A percentile compares a stretch with the other conserved stretches of the same genome.
These are phyloP conservation scores for Forsythia suspensa DNA, from an alignment of 257 asterid genomes.

Conservation along the genomic window DNA sequence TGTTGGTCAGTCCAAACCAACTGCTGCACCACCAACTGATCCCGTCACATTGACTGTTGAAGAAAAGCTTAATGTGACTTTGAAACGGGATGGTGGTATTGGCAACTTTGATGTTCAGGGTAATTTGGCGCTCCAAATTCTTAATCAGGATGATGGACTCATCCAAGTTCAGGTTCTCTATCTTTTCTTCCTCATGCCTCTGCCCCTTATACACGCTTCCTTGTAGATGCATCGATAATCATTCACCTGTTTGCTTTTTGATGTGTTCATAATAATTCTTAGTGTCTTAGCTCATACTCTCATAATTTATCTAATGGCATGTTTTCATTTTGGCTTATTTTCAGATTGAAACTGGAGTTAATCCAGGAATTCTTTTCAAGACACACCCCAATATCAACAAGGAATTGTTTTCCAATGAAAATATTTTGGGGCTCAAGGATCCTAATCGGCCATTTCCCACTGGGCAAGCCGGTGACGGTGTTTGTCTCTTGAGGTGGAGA, in stretches of 20 bases:
- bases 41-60: slow-evolving; percentile 87
- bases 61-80: slow-evolving; percentile 69
- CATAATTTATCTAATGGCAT: slow-evolving; percentile 8
- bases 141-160: slow-evolving; percentile 78
- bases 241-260: slow-evolving; percentile 1
- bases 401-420: slow-evolving; percentile 76
- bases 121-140: slow-evolving; percentile 75
- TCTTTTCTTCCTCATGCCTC: slow-evolving; percentile 4
- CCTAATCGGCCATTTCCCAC: slow-evolving; percentile 78
- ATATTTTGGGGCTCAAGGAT: slow-evolving; percentile 82
- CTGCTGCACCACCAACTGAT: slow-evolving; percentile 74
- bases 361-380: slow-evolving; percentile 75
- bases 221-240: slow-evolving; percentile 9
- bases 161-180: slow-evolving; percentile 87
- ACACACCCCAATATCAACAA: slow-evolving; percentile 93
- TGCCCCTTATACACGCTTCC: slow-evolving; percentile 12
- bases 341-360: slow-evolving; percentile 87
- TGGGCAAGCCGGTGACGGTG: slow-evolving; percentile 81
- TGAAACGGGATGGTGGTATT: slow-evolving; percentile 87
- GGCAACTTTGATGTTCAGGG: slow-evolving; percentile 90
- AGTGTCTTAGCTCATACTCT: slow-evolving; percentile 13
- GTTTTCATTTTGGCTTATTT: slow-evolving; percentile 21
- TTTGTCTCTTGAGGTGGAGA: slow-evolving; percentile 86
- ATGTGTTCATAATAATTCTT: neutral
- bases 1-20: slow-evolving; percentile 64